phyloP scores from a whole-genome alignment of 2,329 filamentous ascomycete species.

The Neoascochyta sp. region DNA sequence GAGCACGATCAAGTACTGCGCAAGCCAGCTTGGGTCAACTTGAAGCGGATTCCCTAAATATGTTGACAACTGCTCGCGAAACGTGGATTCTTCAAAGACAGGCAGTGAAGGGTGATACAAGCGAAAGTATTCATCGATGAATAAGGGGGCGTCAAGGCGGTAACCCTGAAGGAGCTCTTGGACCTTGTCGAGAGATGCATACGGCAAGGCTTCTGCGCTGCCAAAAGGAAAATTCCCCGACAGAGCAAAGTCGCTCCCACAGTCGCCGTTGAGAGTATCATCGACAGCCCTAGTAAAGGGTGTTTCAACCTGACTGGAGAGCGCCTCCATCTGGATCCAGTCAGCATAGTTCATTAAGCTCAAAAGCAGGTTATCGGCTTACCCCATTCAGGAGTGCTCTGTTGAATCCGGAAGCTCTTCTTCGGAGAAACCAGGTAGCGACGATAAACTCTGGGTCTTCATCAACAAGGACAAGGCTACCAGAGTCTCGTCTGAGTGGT shows the following conservation, averaged over 20 bases:
- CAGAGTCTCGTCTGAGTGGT: neutral
- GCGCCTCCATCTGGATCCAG: conserved; percentile 10
- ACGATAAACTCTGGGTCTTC: conserved; percentile 16
- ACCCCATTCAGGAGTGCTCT: conserved; percentile 12
- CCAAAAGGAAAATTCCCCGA: conserved; percentile 22
- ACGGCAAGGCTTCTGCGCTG: conserved; percentile 9
- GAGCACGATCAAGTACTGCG: conserved; percentile 15
- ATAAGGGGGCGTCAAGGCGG: conserved; percentile 1
- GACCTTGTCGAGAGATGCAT: conserved; percentile 9
- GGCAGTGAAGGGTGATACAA: conserved; percentile 12
- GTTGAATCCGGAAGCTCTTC: conserved; percentile 14
- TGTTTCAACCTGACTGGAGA: conserved; percentile 5
- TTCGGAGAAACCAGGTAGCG: conserved; percentile 17
- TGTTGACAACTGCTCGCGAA: conserved; percentile 5
- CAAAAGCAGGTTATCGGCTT: neutral
- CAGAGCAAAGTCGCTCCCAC: conserved; percentile 15
- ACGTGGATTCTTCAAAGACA: conserved; percentile 7
- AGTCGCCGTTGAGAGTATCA: conserved; percentile 10
- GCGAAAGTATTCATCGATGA: conserved; percentile 12
- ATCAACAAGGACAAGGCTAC: conserved; percentile 6
- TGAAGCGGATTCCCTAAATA: conserved; percentile 7
- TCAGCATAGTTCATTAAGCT: neutral
- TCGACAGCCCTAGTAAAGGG: conserved; percentile 12
- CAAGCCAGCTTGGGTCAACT: conserved; percentile 14
- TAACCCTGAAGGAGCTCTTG: conserved; percentile 7